Conservation (phyloP, 2,329 filamentous ascomycete genomes). For the Diaporthe amygdali region DNA sequence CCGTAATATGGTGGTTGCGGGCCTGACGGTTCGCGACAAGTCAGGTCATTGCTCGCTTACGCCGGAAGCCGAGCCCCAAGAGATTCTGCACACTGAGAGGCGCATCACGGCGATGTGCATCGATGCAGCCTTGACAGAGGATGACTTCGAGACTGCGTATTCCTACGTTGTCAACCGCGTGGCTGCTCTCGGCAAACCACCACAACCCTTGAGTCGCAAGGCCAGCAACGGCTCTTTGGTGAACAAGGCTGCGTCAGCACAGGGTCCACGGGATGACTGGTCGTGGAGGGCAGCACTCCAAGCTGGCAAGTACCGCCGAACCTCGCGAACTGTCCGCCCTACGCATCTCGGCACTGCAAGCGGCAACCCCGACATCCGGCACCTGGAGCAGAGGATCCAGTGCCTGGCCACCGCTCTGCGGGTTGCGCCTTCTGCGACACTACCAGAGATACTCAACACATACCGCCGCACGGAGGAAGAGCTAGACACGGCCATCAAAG, state of each 20-base stretch:
- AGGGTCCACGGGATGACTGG: conserved; percentile 60
- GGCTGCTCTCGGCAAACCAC: conserved; percentile 38
- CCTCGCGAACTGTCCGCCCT: conserved; percentile 55
- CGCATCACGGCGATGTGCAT: conserved; percentile 82
- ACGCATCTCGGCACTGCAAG: conserved; percentile 66
- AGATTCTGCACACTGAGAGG: conserved; percentile 55
- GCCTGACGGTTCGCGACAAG: conserved; percentile 46
- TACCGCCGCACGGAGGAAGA: conserved; percentile 83
- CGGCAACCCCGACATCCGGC: conserved; percentile 67
- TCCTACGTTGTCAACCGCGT: conserved; percentile 80
- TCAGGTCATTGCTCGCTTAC: conserved; percentile 30
- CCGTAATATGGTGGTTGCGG: conserved; percentile 67
- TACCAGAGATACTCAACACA: conserved; percentile 76
- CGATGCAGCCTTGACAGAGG: conserved; percentile 72
- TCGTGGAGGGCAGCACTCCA: conserved; percentile 81
- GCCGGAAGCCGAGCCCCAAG: conserved; percentile 33
- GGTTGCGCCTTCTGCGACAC: conserved; percentile 70
- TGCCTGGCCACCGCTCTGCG: conserved; percentile 77
- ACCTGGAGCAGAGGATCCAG: conserved; percentile 82
- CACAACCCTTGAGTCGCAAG: conserved; percentile 23
- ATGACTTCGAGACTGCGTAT: conserved; percentile 86
- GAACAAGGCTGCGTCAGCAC: conserved; percentile 24
- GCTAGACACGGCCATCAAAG: conserved; percentile 67
- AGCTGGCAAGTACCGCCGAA: conserved; percentile 75
- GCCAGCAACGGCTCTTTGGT: conserved; percentile 31